Base-by-base conservation (phyloP, 2,329 filamentous ascomycete genomes). In the Harringtonia aguacate region DNA sequence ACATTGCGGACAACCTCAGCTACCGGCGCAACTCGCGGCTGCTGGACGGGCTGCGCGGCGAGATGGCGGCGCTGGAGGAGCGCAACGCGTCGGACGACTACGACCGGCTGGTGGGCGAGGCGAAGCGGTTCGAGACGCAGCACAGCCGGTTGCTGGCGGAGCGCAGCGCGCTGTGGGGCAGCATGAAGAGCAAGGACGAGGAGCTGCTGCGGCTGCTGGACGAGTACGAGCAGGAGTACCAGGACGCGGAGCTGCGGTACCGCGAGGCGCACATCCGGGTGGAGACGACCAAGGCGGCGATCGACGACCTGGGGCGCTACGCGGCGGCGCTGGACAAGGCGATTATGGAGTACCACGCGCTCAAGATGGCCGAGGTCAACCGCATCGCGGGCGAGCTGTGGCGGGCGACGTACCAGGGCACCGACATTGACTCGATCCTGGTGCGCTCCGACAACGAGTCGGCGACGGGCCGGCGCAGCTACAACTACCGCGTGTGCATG, bases 301-400 rank as follows among this genome's bases (percentile, higher is more conserved):
- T 95, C 44, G 87, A 94, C 46, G 92, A 98, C 59, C 69, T 98
- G 30, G 83, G 75, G 8, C 83, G 86, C 34, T 97, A 94, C 59
- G 74, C 79, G 36, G 73, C 77, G 10, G 92, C 92, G 8, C 74
- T 98, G 13, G 90, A 97, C 68, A 87, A 92, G 58, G 94, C 92
- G 38, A 94, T 98, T 57, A 95, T 98, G 86, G 86, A 86, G 56
- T 98, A 90, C 58, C 92, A 98, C 66, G 76, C 82, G 27, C 69
- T 95, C 58, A 98, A 98, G 70, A 98, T 98, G 92, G 86, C 92
- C 54, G 89, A 98, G 61, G 90, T 98, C 61, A 98, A 98, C 63
- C 77, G 80, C 45, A 95, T 95, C 61, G 83, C 94, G 41, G 86
- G 85, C 51, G 92, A 98, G 61, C 75, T 98, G n/a, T 98, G 92